phyloP scores from a whole-genome alignment of 2,329 filamentous ascomycete genomes.

The Colletotrichum tofieldiae region DNA sequence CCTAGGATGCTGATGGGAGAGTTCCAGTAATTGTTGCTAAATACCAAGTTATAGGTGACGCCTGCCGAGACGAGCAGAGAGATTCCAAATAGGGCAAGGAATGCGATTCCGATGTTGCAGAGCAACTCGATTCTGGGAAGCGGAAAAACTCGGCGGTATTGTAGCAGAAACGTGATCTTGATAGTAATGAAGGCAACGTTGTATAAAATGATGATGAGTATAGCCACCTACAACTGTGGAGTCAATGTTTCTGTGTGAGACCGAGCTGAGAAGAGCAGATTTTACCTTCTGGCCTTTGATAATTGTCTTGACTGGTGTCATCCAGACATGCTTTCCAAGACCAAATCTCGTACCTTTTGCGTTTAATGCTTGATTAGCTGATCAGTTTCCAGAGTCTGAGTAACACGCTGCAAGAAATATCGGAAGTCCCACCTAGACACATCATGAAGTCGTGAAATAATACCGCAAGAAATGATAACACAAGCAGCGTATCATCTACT shows the following conservation, averaged over 20 bases:
- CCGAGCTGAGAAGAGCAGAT: fast-evolving
- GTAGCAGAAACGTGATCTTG: constrained; percentile 55
- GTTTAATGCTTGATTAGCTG: background rate
- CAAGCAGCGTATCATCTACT: constrained; percentile 45
- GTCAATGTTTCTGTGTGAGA: background rate
- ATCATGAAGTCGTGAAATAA: constrained; percentile 41
- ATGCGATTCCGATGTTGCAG: constrained; percentile 40
- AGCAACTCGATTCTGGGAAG: constrained; percentile 31
- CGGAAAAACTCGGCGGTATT: constrained; percentile 54
- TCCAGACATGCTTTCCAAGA: constrained; percentile 42
- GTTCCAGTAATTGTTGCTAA: background rate
- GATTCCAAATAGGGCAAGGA: constrained; percentile 39
- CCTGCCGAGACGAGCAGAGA: constrained; percentile 24
- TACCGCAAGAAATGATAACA: constrained; percentile 11
- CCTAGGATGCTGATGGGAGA: constrained; percentile 28
- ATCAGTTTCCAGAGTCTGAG: fast-evolving
- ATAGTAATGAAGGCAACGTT: constrained; percentile 49
- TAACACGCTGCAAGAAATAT: too few relatives aligned
- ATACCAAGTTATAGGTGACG: constrained; percentile 14
- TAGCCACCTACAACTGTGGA: constrained; percentile 45
- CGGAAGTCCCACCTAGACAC: constrained; percentile 39
- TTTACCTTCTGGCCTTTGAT: constrained; percentile 33
- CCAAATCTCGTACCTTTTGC: constrained; percentile 39
- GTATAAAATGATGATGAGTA: constrained; percentile 51
- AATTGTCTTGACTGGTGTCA: background rate